A percentile compares a stretch with the other conserved stretches of the same genome.
Evolutionary conservation across 2,329 filamentous ascomycete genomes (phyloP).

Genomic region (Fusarium foetens): DNA sequence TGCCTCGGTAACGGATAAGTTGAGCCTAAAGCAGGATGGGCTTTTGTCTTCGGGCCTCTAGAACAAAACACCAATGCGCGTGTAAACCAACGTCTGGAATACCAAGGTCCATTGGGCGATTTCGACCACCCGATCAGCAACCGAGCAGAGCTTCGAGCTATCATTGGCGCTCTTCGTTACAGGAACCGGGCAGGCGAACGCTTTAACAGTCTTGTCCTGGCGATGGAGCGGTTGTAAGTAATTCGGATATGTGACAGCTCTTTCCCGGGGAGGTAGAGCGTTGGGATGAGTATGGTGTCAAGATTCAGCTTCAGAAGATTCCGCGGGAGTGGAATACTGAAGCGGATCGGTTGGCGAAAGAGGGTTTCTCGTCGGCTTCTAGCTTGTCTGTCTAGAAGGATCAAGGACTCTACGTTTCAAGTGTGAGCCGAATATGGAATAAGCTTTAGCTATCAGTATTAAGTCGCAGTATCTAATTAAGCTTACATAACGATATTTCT

Average conservation of each 20-base stretch:
- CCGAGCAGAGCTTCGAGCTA: slow-evolving; percentile 34
- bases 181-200: slow-evolving; percentile 44
- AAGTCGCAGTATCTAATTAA: neutral
- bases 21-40: slow-evolving; percentile 54
- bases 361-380: slow-evolving; percentile 14
- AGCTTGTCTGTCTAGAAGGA: too few species aligned
- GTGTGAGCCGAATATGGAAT: neutral
- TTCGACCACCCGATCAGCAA: slow-evolving; percentile 56
- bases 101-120: slow-evolving; percentile 54
- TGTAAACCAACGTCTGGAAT: slow-evolving; percentile 53
- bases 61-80: neutral
- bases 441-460: neutral
- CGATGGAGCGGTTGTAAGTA: slow-evolving; percentile 54
- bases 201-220: slow-evolving; percentile 52
- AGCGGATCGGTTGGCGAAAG: slow-evolving; percentile 55
- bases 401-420: neutral
- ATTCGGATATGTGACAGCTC: slow-evolving; percentile 63
- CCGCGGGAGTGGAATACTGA: slow-evolving; percentile 54
- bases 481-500: neutral
- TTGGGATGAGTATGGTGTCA: slow-evolving; percentile 43
- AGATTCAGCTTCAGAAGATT: slow-evolving; percentile 61
- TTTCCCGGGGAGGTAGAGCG: slow-evolving; percentile 56
- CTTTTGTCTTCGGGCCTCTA: slow-evolving; percentile 44
- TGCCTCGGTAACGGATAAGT: slow-evolving; percentile 55
- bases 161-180: slow-evolving; percentile 17